A percentile compares a stretch with the other conserved stretches of the same genome.
Conservation (phyloP, 163 green algal species). For the Coccomyxa subellipsoidea region DNA sequence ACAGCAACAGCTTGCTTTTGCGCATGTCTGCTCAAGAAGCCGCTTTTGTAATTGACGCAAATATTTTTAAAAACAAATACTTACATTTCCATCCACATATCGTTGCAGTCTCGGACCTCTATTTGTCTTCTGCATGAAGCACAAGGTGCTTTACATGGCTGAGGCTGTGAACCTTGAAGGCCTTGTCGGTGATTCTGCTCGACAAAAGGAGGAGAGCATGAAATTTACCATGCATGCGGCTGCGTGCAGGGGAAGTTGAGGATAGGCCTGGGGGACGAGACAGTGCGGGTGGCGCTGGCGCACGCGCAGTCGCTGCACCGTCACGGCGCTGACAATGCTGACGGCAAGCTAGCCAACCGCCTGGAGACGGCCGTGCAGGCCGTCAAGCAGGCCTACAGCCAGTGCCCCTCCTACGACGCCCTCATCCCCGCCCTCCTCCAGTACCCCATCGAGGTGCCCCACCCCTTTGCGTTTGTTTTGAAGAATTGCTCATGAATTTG, state of each 20-base stretch:
- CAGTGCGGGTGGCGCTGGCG: constrained; percentile 83
- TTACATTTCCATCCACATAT: too few relatives aligned
- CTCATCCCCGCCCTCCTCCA: constrained; percentile 84
- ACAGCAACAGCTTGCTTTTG: background rate
- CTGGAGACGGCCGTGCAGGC: constrained; percentile 68
- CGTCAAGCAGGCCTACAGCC: constrained; percentile 85
- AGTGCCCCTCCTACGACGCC: constrained; percentile 89
- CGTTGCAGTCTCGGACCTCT: too few relatives aligned
- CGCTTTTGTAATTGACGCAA: too few relatives aligned
- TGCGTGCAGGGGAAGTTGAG: constrained; percentile 87
- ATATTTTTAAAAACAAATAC: too few relatives aligned
- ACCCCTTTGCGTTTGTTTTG: too few relatives aligned
- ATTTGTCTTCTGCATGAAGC: too few relatives aligned
- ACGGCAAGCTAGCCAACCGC: constrained; percentile 55
- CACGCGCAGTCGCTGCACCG: constrained; percentile 72
- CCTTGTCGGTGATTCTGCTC: too few relatives aligned
- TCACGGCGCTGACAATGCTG: constrained; percentile 1
- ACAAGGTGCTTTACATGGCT: background rate
- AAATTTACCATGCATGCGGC: too few relatives aligned
- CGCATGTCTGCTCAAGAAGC: background rate
- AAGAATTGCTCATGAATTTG: too few relatives aligned
- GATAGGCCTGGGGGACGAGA: constrained; percentile 95
- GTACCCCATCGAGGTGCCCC: background rate
- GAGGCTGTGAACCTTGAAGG: too few relatives aligned
- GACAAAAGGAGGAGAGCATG: too few relatives aligned